A percentile compares a stretch with the other conserved stretches of the same genome.
These are phyloP conservation scores for Bisporella sp. DNA, from an alignment of 2,329 filamentous ascomycete species.

Conservation along the genomic window DNA sequence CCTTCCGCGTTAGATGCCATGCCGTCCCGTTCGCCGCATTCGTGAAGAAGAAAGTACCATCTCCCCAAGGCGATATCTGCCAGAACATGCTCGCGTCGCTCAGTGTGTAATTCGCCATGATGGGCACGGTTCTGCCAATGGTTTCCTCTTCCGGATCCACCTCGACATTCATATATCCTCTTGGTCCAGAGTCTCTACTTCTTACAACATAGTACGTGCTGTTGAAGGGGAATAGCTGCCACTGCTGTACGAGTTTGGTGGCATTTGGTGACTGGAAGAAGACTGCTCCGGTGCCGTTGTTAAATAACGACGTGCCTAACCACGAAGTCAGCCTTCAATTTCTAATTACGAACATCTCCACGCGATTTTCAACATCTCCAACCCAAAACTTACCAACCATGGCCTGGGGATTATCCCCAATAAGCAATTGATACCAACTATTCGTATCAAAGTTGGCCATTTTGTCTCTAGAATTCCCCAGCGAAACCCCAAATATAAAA, in stretches of 20 bases:
- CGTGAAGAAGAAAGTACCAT: constrained; percentile 13
- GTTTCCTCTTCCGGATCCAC: constrained; percentile 1
- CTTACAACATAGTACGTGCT: constrained; percentile 8
- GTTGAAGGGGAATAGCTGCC: constrained; percentile 12
- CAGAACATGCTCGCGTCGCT: constrained; percentile 12
- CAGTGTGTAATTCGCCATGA: constrained; percentile 6
- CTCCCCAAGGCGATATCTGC: constrained; percentile 12
- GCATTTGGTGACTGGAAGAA: background rate
- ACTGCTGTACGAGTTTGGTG: constrained; percentile 6
- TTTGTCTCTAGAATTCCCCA: too few species aligned
- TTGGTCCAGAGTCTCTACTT: constrained; percentile 4
- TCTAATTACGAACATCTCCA: too few species aligned
- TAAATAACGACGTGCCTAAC: too few species aligned
- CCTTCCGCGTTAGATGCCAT: constrained; percentile 9
- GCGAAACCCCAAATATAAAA: too few species aligned
- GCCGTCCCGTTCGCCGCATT: constrained; percentile 12
- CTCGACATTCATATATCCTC: constrained; percentile 4
- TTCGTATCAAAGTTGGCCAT: too few species aligned
- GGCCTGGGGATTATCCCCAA: too few species aligned
- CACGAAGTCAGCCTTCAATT: too few species aligned
- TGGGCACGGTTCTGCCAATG: constrained; percentile 7
- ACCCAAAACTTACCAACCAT: too few species aligned
- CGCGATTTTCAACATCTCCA: too few species aligned
- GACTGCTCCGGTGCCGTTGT: too few species aligned
- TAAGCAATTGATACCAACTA: too few species aligned